A percentile compares a stretch with the other conserved stretches of the same genome.
These are phyloP conservation scores for Graphilbum fragrans DNA, from an alignment of 2,329 filamentous ascomycete species.

Conservation along the genomic window DNA sequence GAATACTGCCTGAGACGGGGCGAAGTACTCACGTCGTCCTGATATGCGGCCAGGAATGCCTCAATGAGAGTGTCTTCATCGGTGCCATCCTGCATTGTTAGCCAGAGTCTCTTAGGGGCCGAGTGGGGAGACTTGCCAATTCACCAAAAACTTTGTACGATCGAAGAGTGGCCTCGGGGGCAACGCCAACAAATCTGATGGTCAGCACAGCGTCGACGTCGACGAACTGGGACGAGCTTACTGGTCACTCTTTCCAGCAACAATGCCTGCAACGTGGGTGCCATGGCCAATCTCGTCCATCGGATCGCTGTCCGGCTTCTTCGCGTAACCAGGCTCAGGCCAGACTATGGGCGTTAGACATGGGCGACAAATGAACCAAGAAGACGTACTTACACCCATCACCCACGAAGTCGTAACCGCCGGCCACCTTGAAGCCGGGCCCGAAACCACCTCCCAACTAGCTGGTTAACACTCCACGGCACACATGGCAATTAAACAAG, in stretches of 20 bases:
- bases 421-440: conserved; percentile 8
- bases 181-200: conserved; percentile 14
- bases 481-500: no score
- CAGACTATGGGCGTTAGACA: background rate
- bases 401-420: conserved; percentile 10
- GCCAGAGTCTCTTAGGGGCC: no score
- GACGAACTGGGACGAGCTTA: background rate
- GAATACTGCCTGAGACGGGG: background rate
- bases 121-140: background rate
- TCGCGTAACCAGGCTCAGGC: conserved; percentile 1
- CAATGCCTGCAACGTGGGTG: conserved; percentile 16
- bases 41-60: conserved; percentile 46
- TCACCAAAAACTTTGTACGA: conserved; percentile 13
- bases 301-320: conserved; percentile 13
- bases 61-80: conserved; percentile 44
- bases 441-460: conserved; percentile 1
- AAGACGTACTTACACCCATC: background rate
- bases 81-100: conserved; percentile 10
- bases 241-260: conserved; percentile 10
- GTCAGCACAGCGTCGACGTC: background rate
- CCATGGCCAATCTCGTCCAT: conserved; percentile 13
- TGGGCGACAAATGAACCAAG: background rate
- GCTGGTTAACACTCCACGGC: background rate
- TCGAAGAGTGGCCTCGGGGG: conserved; percentile 13
- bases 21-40: conserved; percentile 27